These are phyloP conservation scores for Pleurotus pulmonarius DNA, from an alignment of 768 basidiomycete species.

Conservation along the genomic window DNA sequence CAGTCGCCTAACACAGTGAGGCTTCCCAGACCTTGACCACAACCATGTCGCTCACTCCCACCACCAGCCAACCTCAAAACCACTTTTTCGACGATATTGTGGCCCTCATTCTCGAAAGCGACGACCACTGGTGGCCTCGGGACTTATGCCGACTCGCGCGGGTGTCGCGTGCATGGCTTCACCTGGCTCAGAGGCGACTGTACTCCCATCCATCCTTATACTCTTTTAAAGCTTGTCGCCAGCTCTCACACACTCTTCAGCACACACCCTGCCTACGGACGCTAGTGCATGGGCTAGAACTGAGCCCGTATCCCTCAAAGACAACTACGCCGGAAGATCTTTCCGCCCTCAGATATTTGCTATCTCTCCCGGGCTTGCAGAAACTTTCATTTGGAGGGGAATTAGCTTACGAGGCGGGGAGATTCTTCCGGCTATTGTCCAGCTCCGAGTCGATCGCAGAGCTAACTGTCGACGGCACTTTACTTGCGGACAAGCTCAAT, in stretches of 20 bases:
- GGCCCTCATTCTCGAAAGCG: slow-evolving; percentile 45
- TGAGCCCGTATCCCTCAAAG: slow-evolving; percentile 28
- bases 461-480: slow-evolving; percentile 44
- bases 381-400: slow-evolving; percentile 45
- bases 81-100: slow-evolving; percentile 49
- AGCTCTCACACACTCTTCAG: slow-evolving; percentile 38
- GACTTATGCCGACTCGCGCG: slow-evolving; percentile 46
- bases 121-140: slow-evolving; percentile 50
- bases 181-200: slow-evolving; percentile 37
- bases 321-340: slow-evolving; percentile 21
- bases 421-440: slow-evolving; percentile 39
- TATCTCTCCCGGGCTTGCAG: slow-evolving; percentile 37
- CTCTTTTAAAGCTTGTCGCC: slow-evolving; percentile 36
- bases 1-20: too few species aligned
- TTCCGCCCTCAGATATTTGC: slow-evolving; percentile 35
- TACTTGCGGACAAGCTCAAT: slow-evolving; percentile 15
- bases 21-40: background rate
- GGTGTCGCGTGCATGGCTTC: slow-evolving; percentile 47
- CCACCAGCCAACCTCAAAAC: background rate
- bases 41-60: background rate
- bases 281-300: slow-evolving; percentile 37
- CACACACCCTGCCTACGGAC: slow-evolving; percentile 29
- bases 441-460: slow-evolving; percentile 36
- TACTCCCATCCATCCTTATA: slow-evolving; percentile 38
- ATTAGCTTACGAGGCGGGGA: slow-evolving; percentile 41